phyloP scores from a whole-genome alignment of 257 asterid genomes.

The Solanum pimpinellifolium region DNA sequence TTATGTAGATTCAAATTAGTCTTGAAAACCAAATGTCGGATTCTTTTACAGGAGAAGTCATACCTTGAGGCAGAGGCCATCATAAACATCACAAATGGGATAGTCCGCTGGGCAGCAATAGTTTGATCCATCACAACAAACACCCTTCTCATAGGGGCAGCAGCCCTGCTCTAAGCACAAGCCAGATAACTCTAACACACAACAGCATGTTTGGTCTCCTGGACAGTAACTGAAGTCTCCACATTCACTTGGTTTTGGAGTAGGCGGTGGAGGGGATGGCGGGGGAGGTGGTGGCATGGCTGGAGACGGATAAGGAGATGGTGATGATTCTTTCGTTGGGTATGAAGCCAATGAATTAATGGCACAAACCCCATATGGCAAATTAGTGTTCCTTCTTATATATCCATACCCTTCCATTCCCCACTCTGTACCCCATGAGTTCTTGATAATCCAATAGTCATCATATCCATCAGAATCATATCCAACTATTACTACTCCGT shows the following conservation, averaged over 20 bases:
- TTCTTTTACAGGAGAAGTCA: background rate
- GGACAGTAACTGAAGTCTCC: background rate
- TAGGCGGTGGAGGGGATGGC: background rate
- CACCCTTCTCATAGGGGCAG: background rate
- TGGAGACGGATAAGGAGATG: background rate
- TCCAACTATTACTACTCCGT: conserved; percentile 6
- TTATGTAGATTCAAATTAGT: background rate
- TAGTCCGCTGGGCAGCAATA: background rate
- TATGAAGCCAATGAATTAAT: background rate
- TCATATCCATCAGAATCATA: background rate
- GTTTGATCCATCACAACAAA: background rate
- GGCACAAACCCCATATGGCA: background rate
- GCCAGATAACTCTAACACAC: background rate
- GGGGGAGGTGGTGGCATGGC: background rate
- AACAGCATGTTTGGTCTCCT: background rate
- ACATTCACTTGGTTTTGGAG: background rate
- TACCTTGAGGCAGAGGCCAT: background rate
- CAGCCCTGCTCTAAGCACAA: background rate
- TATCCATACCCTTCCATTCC: background rate
- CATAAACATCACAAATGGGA: background rate
- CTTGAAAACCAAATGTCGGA: background rate
- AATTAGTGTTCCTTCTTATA: background rate
- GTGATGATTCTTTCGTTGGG: background rate
- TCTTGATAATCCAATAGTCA: background rate
- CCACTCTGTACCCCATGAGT: background rate